A percentile compares a stretch with the other conserved stretches of the same genome.
These are phyloP conservation scores for Saccharomycopsis capsularis DNA, from an alignment of 805 yeast genomes.

Conservation along the genomic window DNA sequence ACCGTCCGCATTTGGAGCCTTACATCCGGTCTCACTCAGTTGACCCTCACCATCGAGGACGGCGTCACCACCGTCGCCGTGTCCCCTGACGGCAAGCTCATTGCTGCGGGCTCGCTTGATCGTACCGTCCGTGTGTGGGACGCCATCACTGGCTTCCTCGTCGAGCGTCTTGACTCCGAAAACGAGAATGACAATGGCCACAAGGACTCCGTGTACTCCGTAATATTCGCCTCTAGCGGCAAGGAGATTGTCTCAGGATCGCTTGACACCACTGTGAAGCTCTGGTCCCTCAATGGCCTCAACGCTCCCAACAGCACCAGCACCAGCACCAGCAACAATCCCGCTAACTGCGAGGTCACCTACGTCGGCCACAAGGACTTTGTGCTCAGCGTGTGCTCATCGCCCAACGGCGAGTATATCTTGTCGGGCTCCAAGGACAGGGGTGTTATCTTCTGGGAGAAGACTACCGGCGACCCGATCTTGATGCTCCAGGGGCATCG, in stretches of 20 bases:
- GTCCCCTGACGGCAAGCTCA: conserved; percentile 87
- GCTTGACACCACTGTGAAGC: conserved; percentile 88
- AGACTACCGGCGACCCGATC: conserved; percentile 81
- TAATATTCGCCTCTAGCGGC: conserved; percentile 87
- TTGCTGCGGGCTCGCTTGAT: conserved; percentile 96
- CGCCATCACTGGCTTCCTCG: conserved; percentile 83
- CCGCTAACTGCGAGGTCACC: conserved; percentile 76
- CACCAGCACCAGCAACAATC: conserved; percentile 33
- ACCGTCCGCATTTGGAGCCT: conserved; percentile 96
- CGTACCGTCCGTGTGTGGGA: conserved; percentile 97
- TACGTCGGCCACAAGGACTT: conserved; percentile 95
- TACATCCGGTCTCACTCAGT: conserved; percentile 78
- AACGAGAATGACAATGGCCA: conserved; percentile 88
- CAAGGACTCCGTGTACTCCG: conserved; percentile 92
- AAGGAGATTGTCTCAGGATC: conserved; percentile 92
- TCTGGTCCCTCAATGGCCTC: conserved; percentile 77
- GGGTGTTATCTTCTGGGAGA: conserved; percentile 97
- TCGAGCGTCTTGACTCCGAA: conserved; percentile 88
- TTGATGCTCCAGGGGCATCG: conserved; percentile 95
- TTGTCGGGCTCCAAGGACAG: conserved; percentile 95
- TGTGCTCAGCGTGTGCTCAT: conserved; percentile 87
- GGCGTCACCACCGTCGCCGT: conserved; percentile 98
- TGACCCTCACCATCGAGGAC: conserved; percentile 88
- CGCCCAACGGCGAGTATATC: conserved; percentile 88
- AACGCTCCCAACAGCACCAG: conserved; percentile 34